These are phyloP conservation scores for Microdochium nivale DNA, from an alignment of 2,329 filamentous ascomycete species.

Conservation along the genomic window DNA sequence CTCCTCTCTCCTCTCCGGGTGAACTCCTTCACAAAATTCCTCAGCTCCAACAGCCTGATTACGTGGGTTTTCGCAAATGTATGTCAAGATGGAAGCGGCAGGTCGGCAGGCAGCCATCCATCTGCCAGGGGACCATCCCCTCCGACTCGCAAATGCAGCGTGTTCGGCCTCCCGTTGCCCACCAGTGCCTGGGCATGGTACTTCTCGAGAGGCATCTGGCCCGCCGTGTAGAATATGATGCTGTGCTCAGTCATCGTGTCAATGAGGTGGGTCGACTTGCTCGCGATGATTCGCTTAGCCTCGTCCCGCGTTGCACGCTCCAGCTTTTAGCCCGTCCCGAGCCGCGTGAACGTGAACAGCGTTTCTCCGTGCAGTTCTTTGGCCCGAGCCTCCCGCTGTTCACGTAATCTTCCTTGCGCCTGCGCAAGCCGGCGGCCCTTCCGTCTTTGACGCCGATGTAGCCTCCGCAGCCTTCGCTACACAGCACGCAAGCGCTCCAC, in stretches of 20 bases:
- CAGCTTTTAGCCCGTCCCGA: slow-evolving; percentile 20
- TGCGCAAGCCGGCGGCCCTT: slow-evolving; percentile 25
- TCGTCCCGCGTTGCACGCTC: slow-evolving; percentile 26
- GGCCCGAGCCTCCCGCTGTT: slow-evolving; percentile 25
- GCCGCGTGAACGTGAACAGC: slow-evolving; percentile 3
- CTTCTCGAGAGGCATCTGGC: slow-evolving; percentile 28
- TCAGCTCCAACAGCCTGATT: slow-evolving; percentile 17
- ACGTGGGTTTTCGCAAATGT: slow-evolving; percentile 12
- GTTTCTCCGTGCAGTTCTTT: slow-evolving; percentile 21
- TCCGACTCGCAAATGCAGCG: slow-evolving; percentile 22
- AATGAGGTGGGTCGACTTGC: slow-evolving; percentile 18
- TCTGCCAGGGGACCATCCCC: too few relatives aligned
- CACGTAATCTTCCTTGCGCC: slow-evolving; percentile 20
- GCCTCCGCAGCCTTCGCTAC: not conserved
- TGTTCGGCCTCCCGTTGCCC: slow-evolving; percentile 26
- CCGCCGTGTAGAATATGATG: slow-evolving; percentile 27
- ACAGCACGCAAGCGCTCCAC: slow-evolving; percentile 15
- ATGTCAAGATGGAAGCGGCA: too few relatives aligned
- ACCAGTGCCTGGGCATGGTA: slow-evolving; percentile 28
- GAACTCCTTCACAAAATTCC: slow-evolving; percentile 18
- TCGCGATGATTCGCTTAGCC: slow-evolving; percentile 24
- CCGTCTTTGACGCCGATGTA: not conserved
- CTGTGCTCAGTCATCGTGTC: slow-evolving; percentile 23
- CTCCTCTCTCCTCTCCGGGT: slow-evolving; percentile 20
- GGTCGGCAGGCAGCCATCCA: too few relatives aligned